phyloP scores from a whole-genome alignment of 331 rosid species.

The Quercus phellos region DNA sequence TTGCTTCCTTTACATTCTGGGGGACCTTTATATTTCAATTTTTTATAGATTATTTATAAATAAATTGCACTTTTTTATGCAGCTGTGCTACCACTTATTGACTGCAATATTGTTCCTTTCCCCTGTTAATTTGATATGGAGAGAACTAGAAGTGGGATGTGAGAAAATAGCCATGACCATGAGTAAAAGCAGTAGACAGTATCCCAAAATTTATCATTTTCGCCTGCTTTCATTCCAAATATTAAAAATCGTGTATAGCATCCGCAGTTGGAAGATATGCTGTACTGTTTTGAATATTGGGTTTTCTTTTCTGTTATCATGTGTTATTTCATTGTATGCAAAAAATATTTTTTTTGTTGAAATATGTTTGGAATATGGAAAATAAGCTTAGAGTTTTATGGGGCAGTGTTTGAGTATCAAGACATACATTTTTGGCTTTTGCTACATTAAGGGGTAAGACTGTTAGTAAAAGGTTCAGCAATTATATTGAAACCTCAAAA shows the following conservation, averaged over 20 bases:
- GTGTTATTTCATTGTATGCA: background rate
- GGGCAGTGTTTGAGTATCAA: background rate
- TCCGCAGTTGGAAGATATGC: background rate
- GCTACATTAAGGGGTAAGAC: background rate
- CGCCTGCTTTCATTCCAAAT: background rate
- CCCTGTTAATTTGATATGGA: conserved; percentile 1
- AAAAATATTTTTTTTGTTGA: background rate
- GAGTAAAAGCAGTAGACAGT: background rate
- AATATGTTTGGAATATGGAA: background rate
- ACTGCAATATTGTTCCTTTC: background rate
- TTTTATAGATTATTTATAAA: too few species aligned
- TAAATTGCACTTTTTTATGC: background rate
- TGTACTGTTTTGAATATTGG: background rate
- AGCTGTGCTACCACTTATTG: conserved; percentile 2
- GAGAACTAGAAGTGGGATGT: background rate
- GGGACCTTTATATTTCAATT: too few species aligned
- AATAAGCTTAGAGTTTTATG: background rate
- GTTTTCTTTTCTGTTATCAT: background rate
- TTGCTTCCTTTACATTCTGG: conserved; percentile 5
- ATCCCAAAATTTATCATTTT: background rate
- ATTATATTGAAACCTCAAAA: background rate
- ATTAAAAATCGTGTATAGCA: background rate
- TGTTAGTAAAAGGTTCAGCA: background rate
- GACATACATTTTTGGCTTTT: background rate
- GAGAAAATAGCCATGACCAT: background rate